Evolutionary conservation across 2,329 filamentous ascomycete species (phyloP).

Genomic region (Penicillium verrucosum): DNA sequence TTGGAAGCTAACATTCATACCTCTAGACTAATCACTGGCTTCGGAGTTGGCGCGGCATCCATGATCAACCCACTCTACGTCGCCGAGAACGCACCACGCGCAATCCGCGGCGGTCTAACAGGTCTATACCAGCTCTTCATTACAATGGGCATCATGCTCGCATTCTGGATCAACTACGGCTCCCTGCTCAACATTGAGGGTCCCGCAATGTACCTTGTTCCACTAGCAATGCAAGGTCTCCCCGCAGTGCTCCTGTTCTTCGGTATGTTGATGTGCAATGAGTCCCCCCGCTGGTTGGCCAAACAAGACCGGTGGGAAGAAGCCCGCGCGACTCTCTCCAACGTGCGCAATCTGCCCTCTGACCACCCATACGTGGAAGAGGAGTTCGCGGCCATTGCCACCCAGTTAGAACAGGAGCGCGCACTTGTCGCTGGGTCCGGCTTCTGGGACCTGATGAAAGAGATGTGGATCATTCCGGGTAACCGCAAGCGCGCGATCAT

Average conservation of each 20-base stretch:
- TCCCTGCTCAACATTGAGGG: slow-evolving; percentile 49
- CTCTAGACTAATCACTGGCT: slow-evolving; percentile 49
- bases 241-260: slow-evolving; percentile 59
- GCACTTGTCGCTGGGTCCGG: slow-evolving; percentile 52
- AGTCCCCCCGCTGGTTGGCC: slow-evolving; percentile 66
- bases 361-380: slow-evolving; percentile 56
- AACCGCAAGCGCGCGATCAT: slow-evolving; percentile 55
- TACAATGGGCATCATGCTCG: slow-evolving; percentile 44
- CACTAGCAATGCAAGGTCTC: slow-evolving; percentile 62
- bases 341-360: slow-evolving; percentile 54
- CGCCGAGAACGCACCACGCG: slow-evolving; percentile 58
- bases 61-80: slow-evolving; percentile 62
- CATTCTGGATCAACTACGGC: slow-evolving; percentile 56
- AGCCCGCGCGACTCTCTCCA: slow-evolving; percentile 55
- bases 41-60: slow-evolving; percentile 50
- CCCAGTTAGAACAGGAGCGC: slow-evolving; percentile 62
- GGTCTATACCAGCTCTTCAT: slow-evolving; percentile 61
- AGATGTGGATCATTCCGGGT: slow-evolving; percentile 59
- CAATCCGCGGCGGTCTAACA: slow-evolving; percentile 58
- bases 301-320: slow-evolving; percentile 67
- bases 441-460: slow-evolving; percentile 58
- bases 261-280: slow-evolving; percentile 62
- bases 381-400: slow-evolving; percentile 60
- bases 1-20: slow-evolving; percentile 10
- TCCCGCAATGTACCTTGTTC: slow-evolving; percentile 57